phyloP scores from a whole-genome alignment of 352 stramenopile species.

The Phytophthora melonis region DNA sequence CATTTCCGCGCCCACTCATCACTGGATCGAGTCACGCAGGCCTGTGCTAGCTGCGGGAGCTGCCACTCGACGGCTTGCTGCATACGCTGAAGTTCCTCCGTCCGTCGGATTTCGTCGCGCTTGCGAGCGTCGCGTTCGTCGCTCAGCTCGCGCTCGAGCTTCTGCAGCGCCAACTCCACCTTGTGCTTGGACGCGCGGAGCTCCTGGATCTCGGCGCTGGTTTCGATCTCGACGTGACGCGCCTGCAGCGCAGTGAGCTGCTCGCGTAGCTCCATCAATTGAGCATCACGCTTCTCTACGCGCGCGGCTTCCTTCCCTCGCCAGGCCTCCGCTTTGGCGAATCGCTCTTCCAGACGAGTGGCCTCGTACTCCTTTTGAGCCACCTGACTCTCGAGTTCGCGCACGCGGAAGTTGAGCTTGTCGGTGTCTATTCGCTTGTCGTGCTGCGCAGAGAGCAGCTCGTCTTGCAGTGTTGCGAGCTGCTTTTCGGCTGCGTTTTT shows the following conservation, averaged over 20 bases:
- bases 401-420: slow-evolving; percentile 53
- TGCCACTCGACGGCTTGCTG: slow-evolving; percentile 58
- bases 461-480: slow-evolving; percentile 40
- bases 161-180: slow-evolving; percentile 23
- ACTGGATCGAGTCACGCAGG: slow-evolving; percentile 52
- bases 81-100: slow-evolving; percentile 47
- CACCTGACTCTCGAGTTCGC: slow-evolving; percentile 57
- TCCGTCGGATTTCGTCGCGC: slow-evolving; percentile 43
- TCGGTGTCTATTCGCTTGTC: slow-evolving; percentile 51
- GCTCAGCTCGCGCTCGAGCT: slow-evolving; percentile 41
- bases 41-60: slow-evolving; percentile 60
- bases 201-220: slow-evolving; percentile 53
- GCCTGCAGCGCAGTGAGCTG: slow-evolving; percentile 52
- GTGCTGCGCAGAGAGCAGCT: slow-evolving; percentile 39
- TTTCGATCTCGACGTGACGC: slow-evolving; percentile 57
- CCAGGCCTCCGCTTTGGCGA: slow-evolving; percentile 59
- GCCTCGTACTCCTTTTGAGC: slow-evolving; percentile 66
- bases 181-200: slow-evolving; percentile 48
- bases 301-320: slow-evolving; percentile 55
- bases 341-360: slow-evolving; percentile 51
- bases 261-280: slow-evolving; percentile 60
- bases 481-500: slow-evolving; percentile 52
- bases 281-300: slow-evolving; percentile 59
- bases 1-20: slow-evolving; percentile 57
- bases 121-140: slow-evolving; percentile 47